These are phyloP conservation scores for Sporisorium scitamineum DNA, from an alignment of 1,284 basidiomycete genomes.

Conservation along the genomic window DNA sequence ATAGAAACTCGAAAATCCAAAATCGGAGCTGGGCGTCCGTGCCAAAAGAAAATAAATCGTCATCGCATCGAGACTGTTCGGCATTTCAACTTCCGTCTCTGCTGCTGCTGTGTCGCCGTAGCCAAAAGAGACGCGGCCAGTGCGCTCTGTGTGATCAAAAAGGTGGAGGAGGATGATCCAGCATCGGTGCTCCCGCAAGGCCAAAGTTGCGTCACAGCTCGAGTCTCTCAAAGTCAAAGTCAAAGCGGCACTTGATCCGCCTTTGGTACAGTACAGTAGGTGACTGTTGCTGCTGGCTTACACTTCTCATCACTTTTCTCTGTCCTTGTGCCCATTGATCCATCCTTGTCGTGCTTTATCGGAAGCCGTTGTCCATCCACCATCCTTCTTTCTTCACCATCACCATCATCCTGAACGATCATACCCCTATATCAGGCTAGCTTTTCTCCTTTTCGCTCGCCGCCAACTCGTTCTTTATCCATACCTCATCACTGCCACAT, in stretches of 20 bases:
- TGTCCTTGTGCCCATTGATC: not conserved
- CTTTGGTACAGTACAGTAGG: too few species aligned
- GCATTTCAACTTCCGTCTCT: conserved; percentile 25
- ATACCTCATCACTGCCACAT: conserved; percentile 9
- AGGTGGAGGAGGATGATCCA: conserved; percentile 9
- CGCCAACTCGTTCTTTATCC: conserved; percentile 4
- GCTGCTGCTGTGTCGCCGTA: not conserved
- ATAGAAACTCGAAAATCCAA: not conserved
- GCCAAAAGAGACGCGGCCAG: conserved; percentile 8
- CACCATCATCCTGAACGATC: conserved; percentile 25
- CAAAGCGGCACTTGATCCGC: conserved; percentile 3
- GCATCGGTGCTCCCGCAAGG: too few species aligned
- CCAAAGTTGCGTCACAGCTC: conserved; percentile 23
- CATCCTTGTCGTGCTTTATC: not conserved
- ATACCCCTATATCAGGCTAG: conserved; percentile 22
- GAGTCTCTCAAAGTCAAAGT: not conserved
- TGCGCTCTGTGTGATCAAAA: not conserved
- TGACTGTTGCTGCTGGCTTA: not conserved
- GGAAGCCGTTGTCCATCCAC: not conserved
- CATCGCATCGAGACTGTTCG: conserved; percentile 19
- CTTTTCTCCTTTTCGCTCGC: conserved; percentile 2
- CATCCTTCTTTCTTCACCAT: conserved; percentile 17
- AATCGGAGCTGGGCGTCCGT: conserved; percentile 15
- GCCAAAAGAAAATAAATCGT: conserved; percentile 6
- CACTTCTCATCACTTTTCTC: not conserved